Percentiles rank a stretch among this genome's conserved stretches.
phyloP scores from a whole-genome alignment of 2,329 filamentous ascomycete genomes.

The Arthrinium phaeospermum region DNA sequence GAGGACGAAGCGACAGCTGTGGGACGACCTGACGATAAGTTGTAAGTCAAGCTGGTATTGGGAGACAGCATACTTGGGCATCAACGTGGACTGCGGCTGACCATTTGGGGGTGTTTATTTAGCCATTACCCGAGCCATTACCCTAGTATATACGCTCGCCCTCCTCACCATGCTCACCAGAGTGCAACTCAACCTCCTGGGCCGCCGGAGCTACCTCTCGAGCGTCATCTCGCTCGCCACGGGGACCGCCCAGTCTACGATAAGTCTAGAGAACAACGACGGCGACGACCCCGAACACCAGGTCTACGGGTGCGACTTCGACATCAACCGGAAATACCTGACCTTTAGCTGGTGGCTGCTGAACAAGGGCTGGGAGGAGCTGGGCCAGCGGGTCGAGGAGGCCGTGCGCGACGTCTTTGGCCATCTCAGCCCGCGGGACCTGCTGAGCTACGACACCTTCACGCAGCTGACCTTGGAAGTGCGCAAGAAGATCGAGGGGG shows the following conservation, averaged over 20 bases:
- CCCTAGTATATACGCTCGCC: constrained; percentile 87
- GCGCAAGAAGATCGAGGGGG: constrained; percentile 81
- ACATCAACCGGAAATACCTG: constrained; percentile 92
- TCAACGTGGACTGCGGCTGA: not conserved
- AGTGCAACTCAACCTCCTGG: constrained; percentile 95
- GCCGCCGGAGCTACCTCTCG: constrained; percentile 92
- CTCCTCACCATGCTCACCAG: constrained; percentile 91
- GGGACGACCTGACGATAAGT: constrained; percentile 96
- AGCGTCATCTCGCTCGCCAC: constrained; percentile 91
- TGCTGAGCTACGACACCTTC: constrained; percentile 81
- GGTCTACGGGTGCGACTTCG: constrained; percentile 89
- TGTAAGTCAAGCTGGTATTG: constrained; percentile 60
- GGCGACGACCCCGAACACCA: constrained; percentile 85
- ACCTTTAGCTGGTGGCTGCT: constrained; percentile 99
- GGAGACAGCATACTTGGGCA: not conserved
- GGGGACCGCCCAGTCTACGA: constrained; percentile 73
- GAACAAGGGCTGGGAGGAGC: constrained; percentile 84
- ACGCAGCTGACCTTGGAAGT: constrained; percentile 83
- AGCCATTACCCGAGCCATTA: constrained; percentile 92
- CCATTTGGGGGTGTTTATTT: constrained; percentile 15
- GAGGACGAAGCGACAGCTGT: constrained; percentile 90
- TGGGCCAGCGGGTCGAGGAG: constrained; percentile 81
- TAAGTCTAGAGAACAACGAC: constrained; percentile 91
- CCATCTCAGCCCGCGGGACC: constrained; percentile 85
- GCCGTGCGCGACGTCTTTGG: constrained; percentile 91